Base-by-base conservation (phyloP, 306 rosid species). In the Rosa lucieae region DNA sequence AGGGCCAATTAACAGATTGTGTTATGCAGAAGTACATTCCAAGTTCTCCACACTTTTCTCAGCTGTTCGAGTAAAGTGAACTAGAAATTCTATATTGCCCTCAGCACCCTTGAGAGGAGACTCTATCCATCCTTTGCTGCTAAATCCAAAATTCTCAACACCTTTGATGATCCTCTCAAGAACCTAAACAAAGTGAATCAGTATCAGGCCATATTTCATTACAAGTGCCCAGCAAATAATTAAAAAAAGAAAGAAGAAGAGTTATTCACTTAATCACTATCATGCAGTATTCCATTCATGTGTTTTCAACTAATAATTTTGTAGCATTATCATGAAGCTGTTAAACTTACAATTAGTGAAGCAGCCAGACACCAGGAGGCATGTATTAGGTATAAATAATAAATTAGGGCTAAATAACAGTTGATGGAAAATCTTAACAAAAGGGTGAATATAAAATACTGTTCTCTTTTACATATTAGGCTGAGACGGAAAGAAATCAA, bases 91-190 rank as follows among this genome's bases (percentile, higher is more conserved):
- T 74, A 88, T 90, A 81, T 95, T 95, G 61, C 99, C 99, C 88
- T 92, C 97, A 0, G 96, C 97, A 35, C 98, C 99, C 82, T 90
- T 95, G 66, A 95, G 87, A 74, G 99, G 99, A 71, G 99, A 95
- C 79, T 91, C 93, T 10, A 90, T 88, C 97, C 92, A 90, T 26
- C 99, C 99, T 82, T 84, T 82, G 85, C 89, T 83, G 79, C 83
- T 83, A 86, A 92, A 91, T 79, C 97, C 99, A 44, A 87, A 87
- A 52, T 84, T 86, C 87, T 92, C 97, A 3, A 92, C 96, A 29
- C 97, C 98, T 67, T 85, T 88, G 75, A 89, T 90, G 62, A 92
- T 95, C 86, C 78, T 95, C 80, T 89, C 97, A 51, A 91, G 93
- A 65, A 95, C 98, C 99, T 90, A 79, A 70, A 78, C 75, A 73